Conservation (phyloP, 768 basidiomycete species). For the Trametes maxima region DNA sequence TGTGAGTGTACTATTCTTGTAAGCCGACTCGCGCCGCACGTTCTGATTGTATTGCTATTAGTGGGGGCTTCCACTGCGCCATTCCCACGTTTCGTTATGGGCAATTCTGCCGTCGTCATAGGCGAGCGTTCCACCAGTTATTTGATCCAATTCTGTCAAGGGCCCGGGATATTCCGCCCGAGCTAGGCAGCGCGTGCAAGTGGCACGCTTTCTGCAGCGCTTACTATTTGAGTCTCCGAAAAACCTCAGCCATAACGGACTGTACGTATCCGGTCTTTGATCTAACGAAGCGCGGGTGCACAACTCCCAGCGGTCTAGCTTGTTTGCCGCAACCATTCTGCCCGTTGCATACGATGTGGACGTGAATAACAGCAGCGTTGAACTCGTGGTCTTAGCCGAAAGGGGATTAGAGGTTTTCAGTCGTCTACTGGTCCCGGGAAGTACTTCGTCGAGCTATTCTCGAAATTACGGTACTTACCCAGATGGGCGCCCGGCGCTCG, state of each 20-base stretch:
- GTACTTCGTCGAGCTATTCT: constrained; percentile 11
- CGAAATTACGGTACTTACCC: constrained; percentile 20
- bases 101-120: constrained; percentile 4
- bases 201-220: neutral
- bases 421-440: constrained; percentile 2
- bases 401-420: neutral
- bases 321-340: constrained; percentile 24
- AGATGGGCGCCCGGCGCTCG: constrained; percentile 22
- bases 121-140: constrained; percentile 14
- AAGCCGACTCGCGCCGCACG: no score
- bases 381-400: constrained; percentile 7
- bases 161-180: neutral
- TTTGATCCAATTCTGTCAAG: constrained; percentile 2
- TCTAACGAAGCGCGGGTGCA: neutral
- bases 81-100: constrained; percentile 9
- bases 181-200: neutral
- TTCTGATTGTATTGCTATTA: neutral
- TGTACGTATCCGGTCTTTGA: constrained; percentile 8
- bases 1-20: constrained; percentile 46
- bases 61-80: constrained; percentile 10
- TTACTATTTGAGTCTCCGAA: constrained; percentile 6
- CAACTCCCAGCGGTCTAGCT: constrained; percentile 3
- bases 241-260: constrained; percentile 9
- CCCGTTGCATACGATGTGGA: constrained; percentile 26
- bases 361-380: neutral